These are phyloP conservation scores for Lichtheimia ramosa DNA, from an alignment of 371 early-diverging fungal species.

Conservation along the genomic window DNA sequence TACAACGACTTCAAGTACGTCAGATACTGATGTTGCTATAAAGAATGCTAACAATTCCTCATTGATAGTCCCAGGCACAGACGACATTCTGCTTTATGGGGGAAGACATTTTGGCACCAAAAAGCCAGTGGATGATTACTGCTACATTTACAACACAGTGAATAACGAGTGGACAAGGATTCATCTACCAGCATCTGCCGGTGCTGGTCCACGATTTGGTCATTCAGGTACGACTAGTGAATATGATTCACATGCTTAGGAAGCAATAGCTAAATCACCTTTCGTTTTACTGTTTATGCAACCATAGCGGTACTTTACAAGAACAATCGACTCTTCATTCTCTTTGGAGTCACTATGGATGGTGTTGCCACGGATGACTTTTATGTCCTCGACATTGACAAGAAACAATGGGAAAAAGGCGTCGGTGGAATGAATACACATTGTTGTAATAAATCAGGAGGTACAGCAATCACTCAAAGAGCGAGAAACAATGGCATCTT, in stretches of 20 bases:
- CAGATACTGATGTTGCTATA: no score
- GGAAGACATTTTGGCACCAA: constrained; percentile 6
- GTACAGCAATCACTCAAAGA: no score
- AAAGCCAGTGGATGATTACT: constrained; percentile 14
- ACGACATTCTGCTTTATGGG: constrained; percentile 11
- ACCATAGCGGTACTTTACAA: constrained; percentile 11
- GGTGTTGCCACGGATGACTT: constrained; percentile 16
- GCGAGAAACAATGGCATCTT: no score
- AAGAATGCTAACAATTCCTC: no score
- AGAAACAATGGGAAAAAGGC: constrained; percentile 24
- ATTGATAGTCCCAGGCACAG: constrained; percentile 11
- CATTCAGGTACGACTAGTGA: constrained; percentile 23
- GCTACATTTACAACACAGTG: constrained; percentile 9
- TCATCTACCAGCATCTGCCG: constrained; percentile 1
- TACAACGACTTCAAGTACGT: constrained; percentile 12
- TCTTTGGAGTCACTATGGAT: constrained; percentile 16
- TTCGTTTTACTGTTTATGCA: no score
- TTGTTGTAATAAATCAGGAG: no score
- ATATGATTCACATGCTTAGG: background rate
- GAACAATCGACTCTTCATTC: constrained; percentile 15
- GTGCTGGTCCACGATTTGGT: constrained; percentile 23
- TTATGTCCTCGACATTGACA: constrained; percentile 9
- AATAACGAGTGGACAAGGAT: constrained; percentile 11
- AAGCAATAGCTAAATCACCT: no score
- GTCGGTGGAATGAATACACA: no score